Evolutionary conservation across 2,329 filamentous ascomycete genomes (phyloP).

Genomic region (Kalmusia sp.): DNA sequence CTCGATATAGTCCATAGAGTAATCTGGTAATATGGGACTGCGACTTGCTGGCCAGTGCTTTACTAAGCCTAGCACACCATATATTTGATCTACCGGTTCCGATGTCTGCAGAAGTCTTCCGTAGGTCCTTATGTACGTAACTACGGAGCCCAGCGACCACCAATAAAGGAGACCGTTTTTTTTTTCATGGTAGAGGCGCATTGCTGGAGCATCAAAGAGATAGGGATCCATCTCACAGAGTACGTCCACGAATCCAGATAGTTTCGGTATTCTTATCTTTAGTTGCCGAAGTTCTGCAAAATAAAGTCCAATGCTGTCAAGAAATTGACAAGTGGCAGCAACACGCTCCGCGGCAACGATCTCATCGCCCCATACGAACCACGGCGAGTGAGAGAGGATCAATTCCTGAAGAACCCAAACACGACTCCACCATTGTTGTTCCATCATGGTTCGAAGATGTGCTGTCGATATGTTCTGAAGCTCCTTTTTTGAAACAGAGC

Average conservation of each 20-base stretch:
- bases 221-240: too few relatives aligned
- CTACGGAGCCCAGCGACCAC: too few relatives aligned
- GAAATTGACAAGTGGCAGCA: background rate
- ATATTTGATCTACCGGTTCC: background rate
- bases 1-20: background rate
- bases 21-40: background rate
- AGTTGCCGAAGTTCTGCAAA: too few relatives aligned
- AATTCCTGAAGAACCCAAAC: constrained; percentile 4
- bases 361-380: background rate
- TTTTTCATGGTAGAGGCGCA: too few relatives aligned
- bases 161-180: too few relatives aligned
- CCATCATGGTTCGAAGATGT: background rate
- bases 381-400: background rate
- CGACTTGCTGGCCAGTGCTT: background rate
- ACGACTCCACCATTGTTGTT: background rate
- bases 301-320: background rate
- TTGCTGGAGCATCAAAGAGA: too few relatives aligned
- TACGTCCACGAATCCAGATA: too few relatives aligned
- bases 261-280: too few relatives aligned
- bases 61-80: background rate
- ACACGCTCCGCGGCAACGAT: background rate
- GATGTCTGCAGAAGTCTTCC: background rate
- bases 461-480: background rate
- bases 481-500: background rate
- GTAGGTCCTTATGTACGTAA: too few relatives aligned